Percentiles rank a stretch among this genome's conserved stretches.
Evolutionary conservation across 805 yeast genomes (phyloP).

Genomic region (Hanseniaspora lindneri): DNA sequence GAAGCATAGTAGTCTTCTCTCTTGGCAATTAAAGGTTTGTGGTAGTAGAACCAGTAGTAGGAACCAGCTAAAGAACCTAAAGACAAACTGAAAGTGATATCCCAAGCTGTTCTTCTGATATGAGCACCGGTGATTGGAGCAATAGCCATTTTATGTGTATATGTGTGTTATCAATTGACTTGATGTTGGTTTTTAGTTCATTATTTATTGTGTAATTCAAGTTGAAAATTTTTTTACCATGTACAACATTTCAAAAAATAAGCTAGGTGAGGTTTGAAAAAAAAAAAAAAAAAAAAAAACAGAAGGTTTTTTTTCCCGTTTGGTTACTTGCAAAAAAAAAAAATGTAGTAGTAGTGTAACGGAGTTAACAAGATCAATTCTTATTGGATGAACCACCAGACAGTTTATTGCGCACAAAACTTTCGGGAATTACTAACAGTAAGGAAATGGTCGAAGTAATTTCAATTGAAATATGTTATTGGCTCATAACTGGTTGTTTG

Average conservation of each 20-base stretch:
- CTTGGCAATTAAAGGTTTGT: constrained; percentile 55
- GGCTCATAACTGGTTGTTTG: neutral
- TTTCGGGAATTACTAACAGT: too few species aligned
- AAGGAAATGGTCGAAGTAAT: too few species aligned
- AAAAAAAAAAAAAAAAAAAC: too few species aligned
- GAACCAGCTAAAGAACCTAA: constrained; percentile 53
- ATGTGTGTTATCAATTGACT: neutral
- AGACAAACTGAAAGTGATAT: constrained; percentile 57
- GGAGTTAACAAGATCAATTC: neutral
- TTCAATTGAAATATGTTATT: too few species aligned
- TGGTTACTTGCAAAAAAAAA: neutral
- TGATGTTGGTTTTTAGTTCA: neutral
- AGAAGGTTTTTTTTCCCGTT: neutral
- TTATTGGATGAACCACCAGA: neutral
- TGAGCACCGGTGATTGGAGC: constrained; percentile 80
- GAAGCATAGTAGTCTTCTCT: constrained; percentile 80
- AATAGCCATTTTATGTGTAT: constrained; percentile 44
- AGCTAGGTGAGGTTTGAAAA: neutral
- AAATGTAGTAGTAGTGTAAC: neutral
- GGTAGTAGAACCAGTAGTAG: constrained; percentile 79
- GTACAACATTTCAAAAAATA: neutral
- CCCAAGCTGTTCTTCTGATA: constrained; percentile 68
- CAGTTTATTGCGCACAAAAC: neutral
- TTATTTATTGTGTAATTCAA: neutral
- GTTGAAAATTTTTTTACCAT: neutral